Evolutionary conservation across 768 basidiomycete genomes (phyloP).

Genomic region (Daedaleopsis sinensis): DNA sequence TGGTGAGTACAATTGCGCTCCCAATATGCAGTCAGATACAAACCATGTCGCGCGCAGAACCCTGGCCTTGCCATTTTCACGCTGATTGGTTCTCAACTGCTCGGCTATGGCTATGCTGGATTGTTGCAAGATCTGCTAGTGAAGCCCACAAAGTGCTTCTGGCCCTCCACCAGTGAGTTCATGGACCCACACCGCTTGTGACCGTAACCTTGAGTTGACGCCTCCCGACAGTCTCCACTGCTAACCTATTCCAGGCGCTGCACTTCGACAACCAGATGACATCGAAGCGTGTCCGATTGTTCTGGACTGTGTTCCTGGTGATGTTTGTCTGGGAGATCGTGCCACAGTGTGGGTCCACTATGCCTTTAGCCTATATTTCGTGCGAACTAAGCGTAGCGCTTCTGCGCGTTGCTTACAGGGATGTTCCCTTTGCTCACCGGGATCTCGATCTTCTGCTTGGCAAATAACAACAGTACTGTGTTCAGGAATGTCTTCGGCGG

Average conservation of each 20-base stretch:
- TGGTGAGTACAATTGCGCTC: conserved; percentile 15
- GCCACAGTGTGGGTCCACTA: conserved; percentile 40
- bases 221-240: conserved; percentile 22
- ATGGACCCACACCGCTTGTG: background rate
- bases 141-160: conserved; percentile 47
- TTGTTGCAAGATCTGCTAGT: conserved; percentile 49
- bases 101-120: conserved; percentile 40
- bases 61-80: conserved; percentile 39
- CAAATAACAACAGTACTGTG: conserved; percentile 32
- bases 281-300: conserved; percentile 42
- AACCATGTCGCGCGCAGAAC: conserved; percentile 15
- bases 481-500: conserved; percentile 35
- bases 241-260: conserved; percentile 38
- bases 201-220: background rate
- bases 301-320: conserved; percentile 41
- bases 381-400: conserved; percentile 7
- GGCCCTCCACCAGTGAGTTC: conserved; percentile 31
- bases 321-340: conserved; percentile 41
- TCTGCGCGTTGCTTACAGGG: conserved; percentile 39
- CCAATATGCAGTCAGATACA: background rate
- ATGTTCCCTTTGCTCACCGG: conserved; percentile 38
- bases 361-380: background rate
- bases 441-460: conserved; percentile 41
- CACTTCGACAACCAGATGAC: conserved; percentile 40
- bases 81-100: conserved; percentile 36